phyloP scores from a whole-genome alignment of 306 rosid genomes.

The Glycine soja region DNA sequence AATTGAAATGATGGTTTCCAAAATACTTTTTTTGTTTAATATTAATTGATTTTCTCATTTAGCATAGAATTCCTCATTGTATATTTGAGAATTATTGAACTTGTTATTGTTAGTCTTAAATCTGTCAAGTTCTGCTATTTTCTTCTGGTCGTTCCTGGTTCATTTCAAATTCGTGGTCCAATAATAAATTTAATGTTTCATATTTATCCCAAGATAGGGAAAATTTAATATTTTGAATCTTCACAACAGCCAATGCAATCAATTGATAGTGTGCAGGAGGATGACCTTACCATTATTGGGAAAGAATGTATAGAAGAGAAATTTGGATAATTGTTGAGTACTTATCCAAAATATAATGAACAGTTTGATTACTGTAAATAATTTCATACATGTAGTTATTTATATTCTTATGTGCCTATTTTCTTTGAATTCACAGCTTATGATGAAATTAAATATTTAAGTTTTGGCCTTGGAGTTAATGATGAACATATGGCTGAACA shows the following conservation, averaged over 20 bases:
- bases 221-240: conserved; percentile 19
- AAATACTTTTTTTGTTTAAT: conserved; percentile 15
- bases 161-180: neutral
- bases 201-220: conserved; percentile 5
- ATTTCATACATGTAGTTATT: conserved; percentile 19
- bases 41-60: conserved; percentile 22
- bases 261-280: conserved; percentile 7
- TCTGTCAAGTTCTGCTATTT: conserved; percentile 35
- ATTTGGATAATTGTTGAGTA: conserved; percentile 29
- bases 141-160: neutral
- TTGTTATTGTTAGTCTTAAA: conserved; percentile 22
- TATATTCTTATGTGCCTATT: conserved; percentile 21
- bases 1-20: conserved; percentile 4
- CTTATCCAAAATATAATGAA: conserved; percentile 5
- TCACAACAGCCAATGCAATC: conserved; percentile 14
- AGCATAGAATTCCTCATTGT: neutral
- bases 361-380: neutral
- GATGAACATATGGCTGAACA: conserved; percentile 52
- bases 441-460: conserved; percentile 55
- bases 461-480: conserved; percentile 57
- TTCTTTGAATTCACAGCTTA: conserved; percentile 49
- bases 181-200: conserved; percentile 12
- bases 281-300: conserved; percentile 13
- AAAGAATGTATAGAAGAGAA: conserved; percentile 29
- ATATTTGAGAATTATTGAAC: neutral